Percentiles rank a stretch among this genome's conserved stretches.
Evolutionary conservation across 2,329 filamentous ascomycete genomes (phyloP).

Genomic region (Pseudocercospora pini-densiflorae): DNA sequence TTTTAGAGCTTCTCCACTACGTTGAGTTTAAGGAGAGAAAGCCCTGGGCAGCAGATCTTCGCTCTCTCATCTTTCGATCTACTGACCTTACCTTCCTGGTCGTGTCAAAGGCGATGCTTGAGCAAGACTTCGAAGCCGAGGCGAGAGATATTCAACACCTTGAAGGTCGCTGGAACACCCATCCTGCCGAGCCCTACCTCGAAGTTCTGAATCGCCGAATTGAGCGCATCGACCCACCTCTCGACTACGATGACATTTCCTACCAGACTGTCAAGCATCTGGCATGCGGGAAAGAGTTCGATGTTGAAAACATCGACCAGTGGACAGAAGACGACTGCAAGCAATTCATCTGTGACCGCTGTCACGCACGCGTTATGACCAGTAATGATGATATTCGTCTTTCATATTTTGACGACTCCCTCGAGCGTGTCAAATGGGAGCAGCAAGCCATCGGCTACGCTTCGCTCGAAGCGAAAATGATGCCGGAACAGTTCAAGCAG

Average conservation of each 20-base stretch:
- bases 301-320: not conserved
- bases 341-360: not conserved
- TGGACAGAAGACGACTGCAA: not conserved
- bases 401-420: not conserved
- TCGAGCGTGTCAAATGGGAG: not conserved
- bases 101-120: not conserved
- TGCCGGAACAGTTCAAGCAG: not conserved
- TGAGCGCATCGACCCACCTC: not conserved
- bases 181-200: not conserved
- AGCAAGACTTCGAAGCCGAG: not conserved
- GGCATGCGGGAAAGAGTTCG: not conserved
- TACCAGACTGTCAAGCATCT: not conserved
- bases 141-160: not conserved
- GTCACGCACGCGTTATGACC: not conserved
- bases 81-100: not conserved
- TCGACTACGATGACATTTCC: not conserved
- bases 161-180: not conserved
- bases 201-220: not conserved
- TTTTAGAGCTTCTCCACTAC: not conserved
- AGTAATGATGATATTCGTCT: not conserved
- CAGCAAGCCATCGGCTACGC: not conserved
- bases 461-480: not conserved
- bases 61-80: not conserved
- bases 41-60: not conserved
- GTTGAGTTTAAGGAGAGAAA: not conserved